Percentiles rank a stretch among this genome's conserved stretches.
These are phyloP conservation scores for Vitis rotundifolia DNA, from an alignment of 164 flowering plant genomes.

Conservation along the genomic window DNA sequence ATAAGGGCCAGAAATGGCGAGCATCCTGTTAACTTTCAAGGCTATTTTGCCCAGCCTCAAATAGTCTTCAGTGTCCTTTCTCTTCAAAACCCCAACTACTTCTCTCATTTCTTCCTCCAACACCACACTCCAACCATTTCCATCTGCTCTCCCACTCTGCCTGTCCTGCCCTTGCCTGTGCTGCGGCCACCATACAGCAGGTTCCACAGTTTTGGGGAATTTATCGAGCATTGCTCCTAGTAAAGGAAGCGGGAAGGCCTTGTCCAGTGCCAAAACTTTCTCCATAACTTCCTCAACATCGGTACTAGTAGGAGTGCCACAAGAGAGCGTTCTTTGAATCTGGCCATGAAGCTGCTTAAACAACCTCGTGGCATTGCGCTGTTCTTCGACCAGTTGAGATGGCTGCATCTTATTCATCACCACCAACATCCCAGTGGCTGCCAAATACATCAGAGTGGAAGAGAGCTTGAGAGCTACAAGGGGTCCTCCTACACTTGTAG, in stretches of 20 bases:
- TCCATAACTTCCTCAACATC: conserved; percentile 47
- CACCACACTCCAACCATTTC: conserved; percentile 41
- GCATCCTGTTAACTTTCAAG: no score
- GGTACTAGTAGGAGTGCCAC: conserved; percentile 12
- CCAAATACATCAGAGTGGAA: conserved; percentile 39
- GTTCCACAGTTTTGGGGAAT: conserved; percentile 45
- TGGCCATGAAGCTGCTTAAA: conserved; percentile 45
- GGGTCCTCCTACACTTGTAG: conserved; percentile 6
- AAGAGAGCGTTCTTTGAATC: conserved; percentile 33
- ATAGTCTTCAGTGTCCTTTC: no score
- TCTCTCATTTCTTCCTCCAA: conserved; percentile 25
- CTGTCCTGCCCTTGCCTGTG: not conserved
- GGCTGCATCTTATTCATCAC: conserved; percentile 74
- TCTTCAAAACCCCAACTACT: no score
- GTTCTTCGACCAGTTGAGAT: conserved; percentile 74
- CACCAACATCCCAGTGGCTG: conserved; percentile 55
- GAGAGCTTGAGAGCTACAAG: conserved; percentile 44
- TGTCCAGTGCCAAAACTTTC: conserved; percentile 46
- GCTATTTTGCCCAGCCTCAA: no score
- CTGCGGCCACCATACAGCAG: conserved; percentile 51
- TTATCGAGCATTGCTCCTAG: conserved; percentile 55
- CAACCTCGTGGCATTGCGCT: conserved; percentile 56
- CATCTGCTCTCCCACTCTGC: not conserved
- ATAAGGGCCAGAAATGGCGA: no score
- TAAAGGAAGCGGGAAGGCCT: conserved; percentile 56